Percentiles rank a stretch among this genome's conserved stretches.
These are phyloP conservation scores for Amylostereum areolatum DNA, from an alignment of 1,284 basidiomycete species.

Conservation along the genomic window DNA sequence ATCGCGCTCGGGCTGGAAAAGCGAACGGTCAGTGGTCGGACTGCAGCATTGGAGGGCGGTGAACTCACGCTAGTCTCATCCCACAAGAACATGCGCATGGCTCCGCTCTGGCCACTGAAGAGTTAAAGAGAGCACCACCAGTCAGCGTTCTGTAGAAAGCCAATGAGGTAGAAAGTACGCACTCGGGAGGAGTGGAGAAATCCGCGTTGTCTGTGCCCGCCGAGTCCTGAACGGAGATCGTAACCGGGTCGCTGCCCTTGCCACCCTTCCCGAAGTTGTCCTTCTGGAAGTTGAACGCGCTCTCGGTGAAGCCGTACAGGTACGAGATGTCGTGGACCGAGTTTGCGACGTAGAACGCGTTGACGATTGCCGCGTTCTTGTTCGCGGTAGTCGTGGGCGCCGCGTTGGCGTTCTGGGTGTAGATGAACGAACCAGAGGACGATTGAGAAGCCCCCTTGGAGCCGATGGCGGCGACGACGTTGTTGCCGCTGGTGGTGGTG, in stretches of 20 bases:
- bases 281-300: constrained; percentile 40
- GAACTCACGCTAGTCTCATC: constrained; percentile 23
- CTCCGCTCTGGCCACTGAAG: constrained; percentile 30
- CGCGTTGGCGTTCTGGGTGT: constrained; percentile 19
- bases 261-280: constrained; percentile 39
- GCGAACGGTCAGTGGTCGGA: background rate
- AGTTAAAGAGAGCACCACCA: too few relatives aligned
- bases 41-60: background rate
- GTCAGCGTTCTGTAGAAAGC: background rate
- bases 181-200: constrained; percentile 38
- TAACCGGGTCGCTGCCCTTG: constrained; percentile 32
- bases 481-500: constrained; percentile 34
- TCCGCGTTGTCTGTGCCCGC: constrained; percentile 35
- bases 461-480: constrained; percentile 32
- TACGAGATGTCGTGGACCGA: constrained; percentile 45
- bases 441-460: constrained; percentile 22
- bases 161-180: background rate
- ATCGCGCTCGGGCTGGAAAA: constrained; percentile 30
- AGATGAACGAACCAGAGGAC: constrained; percentile 31
- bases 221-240: constrained; percentile 33
- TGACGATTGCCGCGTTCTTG: constrained; percentile 30
- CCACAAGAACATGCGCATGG: constrained; percentile 39
- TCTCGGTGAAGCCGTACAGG: constrained; percentile 31
- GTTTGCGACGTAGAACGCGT: constrained; percentile 49
- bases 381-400: constrained; percentile 28